Evolutionary conservation across 306 rosid species (phyloP), one percentile per base, ranked within the genome.

Genomic region (Myrica gale): DNA sequence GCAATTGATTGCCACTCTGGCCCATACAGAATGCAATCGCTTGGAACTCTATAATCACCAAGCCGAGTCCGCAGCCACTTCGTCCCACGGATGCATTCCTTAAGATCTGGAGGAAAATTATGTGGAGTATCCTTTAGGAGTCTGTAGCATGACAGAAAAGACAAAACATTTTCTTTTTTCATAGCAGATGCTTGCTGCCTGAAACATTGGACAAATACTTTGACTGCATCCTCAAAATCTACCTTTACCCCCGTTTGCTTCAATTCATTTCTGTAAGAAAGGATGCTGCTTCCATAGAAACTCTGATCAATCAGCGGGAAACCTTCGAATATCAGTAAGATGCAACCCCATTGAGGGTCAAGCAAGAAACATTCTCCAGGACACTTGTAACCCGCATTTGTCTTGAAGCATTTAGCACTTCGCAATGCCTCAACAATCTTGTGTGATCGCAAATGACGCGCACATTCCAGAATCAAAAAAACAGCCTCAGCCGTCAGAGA

Each of bases 21-120:
- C 79, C 89, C 82, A 80, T 67, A 79, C 52, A 90, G 80, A 87
- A 90, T 86, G 90, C 92, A 93, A 1, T 84, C 42, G 9, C 69
- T 61, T 3, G 98, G 95, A 73, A 82, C 5, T 74, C 82, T 80
- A 45, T 68, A 69, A 81, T 55, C 83, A 67, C 89, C 88, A 51
- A 75, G 57, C 21, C 76, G 74, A 46, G 92, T 89, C 43, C 83
- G 79, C 89, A 93, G 75, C 98, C 98, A 93, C 70, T 84, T 74
- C 15, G 7, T 9, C 4, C 41, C 69, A 10, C 7, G 23, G 6
- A 90, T 41, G 79, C 76, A 81, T 1, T 0, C 3, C 39, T n/a
- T 66, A 43, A 89, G 76, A 10, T 78, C 81, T 0, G 46, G 3
- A 63, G 88, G 86, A 68, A 90, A 80, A 10, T 45, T 48, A 62